Percentiles rank a stretch among this genome's conserved stretches.
Evolutionary conservation across 805 yeast species (phyloP).

Genomic region (Pichia phayaonensis): DNA sequence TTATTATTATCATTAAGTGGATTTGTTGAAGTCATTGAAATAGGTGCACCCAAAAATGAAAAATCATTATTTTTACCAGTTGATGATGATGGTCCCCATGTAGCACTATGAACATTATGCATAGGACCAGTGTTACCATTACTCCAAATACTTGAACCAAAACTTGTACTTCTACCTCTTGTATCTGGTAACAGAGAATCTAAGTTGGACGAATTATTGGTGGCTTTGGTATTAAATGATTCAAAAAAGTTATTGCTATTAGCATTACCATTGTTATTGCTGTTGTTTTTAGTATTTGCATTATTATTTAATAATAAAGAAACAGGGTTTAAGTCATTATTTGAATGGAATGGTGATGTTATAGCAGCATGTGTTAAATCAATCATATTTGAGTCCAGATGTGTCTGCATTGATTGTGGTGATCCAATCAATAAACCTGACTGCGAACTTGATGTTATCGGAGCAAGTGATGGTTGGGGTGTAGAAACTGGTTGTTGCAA

Average conservation of each 20-base stretch:
- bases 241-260: background rate
- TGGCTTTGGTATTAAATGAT: background rate
- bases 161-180: conserved; percentile 29
- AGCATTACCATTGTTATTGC: background rate
- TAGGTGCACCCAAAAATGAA: conserved; percentile 10
- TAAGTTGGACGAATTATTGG: background rate
- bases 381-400: background rate
- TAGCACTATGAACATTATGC: background rate
- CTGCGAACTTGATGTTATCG: background rate
- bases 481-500: background rate
- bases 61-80: conserved; percentile 1
- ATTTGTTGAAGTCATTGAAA: conserved; percentile 2
- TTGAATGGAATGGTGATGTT: conserved; percentile 13
- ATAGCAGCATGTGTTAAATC: conserved; percentile 15
- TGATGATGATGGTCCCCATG: conserved; percentile 2
- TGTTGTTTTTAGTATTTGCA: background rate
- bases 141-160: conserved; percentile 31
- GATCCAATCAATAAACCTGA: conserved; percentile 2
- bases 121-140: conserved; percentile 11
- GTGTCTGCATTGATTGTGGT: conserved; percentile 2
- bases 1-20: background rate
- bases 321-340: background rate
- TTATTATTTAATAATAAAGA: conserved; percentile 11
- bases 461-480: background rate
- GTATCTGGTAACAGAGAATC: background rate